These are phyloP conservation scores for Rhododendron molle DNA, from an alignment of 148 eudicot species.

Conservation along the genomic window DNA sequence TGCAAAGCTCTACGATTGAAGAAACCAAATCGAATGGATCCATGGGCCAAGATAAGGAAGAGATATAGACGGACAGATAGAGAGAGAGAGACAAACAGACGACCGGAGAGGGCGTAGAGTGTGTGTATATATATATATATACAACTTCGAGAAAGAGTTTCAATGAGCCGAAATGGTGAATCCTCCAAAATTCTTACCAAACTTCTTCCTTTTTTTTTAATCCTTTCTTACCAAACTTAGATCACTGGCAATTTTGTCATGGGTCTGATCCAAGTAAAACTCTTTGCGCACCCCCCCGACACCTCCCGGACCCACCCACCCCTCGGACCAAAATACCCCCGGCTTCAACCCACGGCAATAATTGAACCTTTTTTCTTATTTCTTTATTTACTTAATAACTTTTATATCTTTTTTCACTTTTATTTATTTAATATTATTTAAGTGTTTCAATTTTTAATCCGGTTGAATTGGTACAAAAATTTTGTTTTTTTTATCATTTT, in stretches of 20 bases:
- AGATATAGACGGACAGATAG: not conserved
- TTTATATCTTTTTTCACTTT: no score
- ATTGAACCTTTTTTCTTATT: no score
- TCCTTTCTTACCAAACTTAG: not conserved
- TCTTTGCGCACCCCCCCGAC: no score
- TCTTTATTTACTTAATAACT: no score
- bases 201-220: not conserved
- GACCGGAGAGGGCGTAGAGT: not conserved
- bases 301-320: no score
- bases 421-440: no score
- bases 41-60: slow-evolving; percentile 22
- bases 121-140: no score
- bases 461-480: no score
- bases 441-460: no score
- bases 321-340: no score
- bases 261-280: not conserved
- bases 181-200: not conserved
- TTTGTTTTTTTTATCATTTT: no score
- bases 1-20: slow-evolving; percentile 40
- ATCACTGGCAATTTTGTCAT: not conserved
- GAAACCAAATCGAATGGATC: slow-evolving; percentile 31
- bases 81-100: not conserved
- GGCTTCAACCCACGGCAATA: no score
- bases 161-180: not conserved
- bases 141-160: not conserved